Conservation (phyloP, 208 protist species). For the Novymonas esmeraldas region DNA sequence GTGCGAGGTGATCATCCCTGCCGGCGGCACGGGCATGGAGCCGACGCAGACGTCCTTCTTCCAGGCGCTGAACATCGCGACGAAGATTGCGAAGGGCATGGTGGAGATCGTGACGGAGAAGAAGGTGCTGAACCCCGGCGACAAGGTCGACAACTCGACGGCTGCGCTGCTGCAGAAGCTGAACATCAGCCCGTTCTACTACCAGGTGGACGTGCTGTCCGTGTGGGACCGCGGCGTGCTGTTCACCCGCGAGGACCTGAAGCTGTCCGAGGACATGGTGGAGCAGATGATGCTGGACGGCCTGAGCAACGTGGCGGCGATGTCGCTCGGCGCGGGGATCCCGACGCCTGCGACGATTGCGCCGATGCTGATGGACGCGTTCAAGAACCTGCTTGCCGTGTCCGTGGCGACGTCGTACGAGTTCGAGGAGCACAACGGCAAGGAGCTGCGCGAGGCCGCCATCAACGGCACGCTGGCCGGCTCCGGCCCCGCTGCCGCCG, state of each 20-base stretch:
- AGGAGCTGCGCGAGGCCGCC: conserved; percentile 91
- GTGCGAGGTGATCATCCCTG: conserved; percentile 95
- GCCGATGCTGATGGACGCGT: conserved; percentile 95
- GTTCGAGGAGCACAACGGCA: conserved; percentile 83
- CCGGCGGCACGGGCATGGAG: conserved; percentile 97
- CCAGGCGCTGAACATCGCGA: conserved; percentile 99
- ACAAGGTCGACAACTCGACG: conserved; percentile 98
- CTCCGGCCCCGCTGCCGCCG: conserved; percentile 65
- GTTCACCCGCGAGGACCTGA: conserved; percentile 95
- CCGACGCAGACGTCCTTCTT: conserved; percentile 99
- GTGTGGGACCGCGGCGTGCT: conserved; percentile 97
- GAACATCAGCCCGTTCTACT: conserved; percentile 99
- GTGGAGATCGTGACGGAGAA: conserved; percentile 99
- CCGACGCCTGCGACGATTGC: conserved; percentile 95
- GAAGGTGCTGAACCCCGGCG: conserved; percentile 94
- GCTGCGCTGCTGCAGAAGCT: conserved; percentile 98
- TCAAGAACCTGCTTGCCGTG: conserved; percentile 98
- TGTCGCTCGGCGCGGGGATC: conserved; percentile 96
- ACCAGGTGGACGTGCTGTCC: conserved; percentile 92
- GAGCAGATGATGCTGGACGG: conserved; percentile 86
- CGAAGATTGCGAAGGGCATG: conserved; percentile 98
- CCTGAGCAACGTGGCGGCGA: conserved; percentile 92
- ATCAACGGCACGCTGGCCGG: conserved; percentile 82
- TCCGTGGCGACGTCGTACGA: conserved; percentile 95
- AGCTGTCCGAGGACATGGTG: conserved; percentile 95